Conservation (phyloP, 495 filamentous ascomycete species). For the Aspergillus sparsus region DNA sequence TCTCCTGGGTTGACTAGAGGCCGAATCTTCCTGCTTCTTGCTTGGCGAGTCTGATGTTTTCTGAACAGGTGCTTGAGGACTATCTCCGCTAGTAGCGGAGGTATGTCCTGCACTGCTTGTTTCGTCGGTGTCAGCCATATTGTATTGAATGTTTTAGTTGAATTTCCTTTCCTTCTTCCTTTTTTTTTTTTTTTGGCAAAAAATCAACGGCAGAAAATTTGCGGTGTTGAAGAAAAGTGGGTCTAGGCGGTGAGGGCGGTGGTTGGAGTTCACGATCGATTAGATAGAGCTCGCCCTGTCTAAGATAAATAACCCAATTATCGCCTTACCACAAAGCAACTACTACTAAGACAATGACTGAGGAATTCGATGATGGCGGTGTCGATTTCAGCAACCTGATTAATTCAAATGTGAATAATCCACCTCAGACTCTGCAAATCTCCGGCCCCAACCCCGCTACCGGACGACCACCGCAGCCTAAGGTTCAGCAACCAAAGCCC, state of each 20-base stretch:
- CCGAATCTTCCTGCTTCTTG: conserved; percentile 26
- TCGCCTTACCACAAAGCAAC: too few species aligned
- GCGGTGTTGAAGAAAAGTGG: conserved; percentile 19
- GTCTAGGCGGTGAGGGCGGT: conserved; percentile 26
- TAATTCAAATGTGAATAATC: conserved; percentile 41
- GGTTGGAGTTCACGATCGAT: conserved; percentile 22
- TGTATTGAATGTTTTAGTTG: background rate
- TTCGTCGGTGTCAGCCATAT: conserved; percentile 35
- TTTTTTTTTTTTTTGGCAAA: conserved; percentile 31
- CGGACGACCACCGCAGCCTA: conserved; percentile 38
- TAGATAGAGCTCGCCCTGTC: conserved; percentile 28
- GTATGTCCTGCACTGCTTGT: conserved; percentile 31
- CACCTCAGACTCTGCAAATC: conserved; percentile 21
- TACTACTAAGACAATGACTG: conserved; percentile 7
- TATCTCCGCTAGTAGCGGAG: conserved; percentile 29
- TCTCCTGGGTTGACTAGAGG: conserved; percentile 48
- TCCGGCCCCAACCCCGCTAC: conserved; percentile 33
- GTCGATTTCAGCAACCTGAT: conserved; percentile 57
- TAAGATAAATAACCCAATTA: too few species aligned
- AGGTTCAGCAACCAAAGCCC: conserved; percentile 83
- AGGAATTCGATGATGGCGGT: conserved; percentile 40
- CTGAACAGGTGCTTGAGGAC: conserved; percentile 16
- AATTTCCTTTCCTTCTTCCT: conserved; percentile 19
- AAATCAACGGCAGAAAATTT: conserved; percentile 52
- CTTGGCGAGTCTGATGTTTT: conserved; percentile 29